These are phyloP conservation scores for Citropsis articulata DNA, from an alignment of 345 rosid species.

Conservation along the genomic window DNA sequence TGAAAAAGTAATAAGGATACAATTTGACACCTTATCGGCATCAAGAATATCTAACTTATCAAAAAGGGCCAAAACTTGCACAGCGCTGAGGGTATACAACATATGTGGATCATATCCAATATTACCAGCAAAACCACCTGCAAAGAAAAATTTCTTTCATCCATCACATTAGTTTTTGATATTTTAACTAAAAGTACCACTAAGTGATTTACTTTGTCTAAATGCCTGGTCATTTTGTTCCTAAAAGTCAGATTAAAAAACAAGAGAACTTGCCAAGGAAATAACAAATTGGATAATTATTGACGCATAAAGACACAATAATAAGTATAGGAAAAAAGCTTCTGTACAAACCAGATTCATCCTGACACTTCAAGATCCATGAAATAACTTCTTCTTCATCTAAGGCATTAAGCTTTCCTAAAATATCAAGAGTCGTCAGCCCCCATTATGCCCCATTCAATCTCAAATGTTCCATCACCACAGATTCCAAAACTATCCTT, in stretches of 20 bases:
- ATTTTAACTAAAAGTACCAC: background rate
- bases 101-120: conserved; percentile 86
- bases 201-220: background rate
- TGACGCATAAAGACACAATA: background rate
- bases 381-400: conserved; percentile 49
- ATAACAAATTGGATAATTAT: background rate
- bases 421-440: conserved; percentile 64
- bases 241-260: background rate
- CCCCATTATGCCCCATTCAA: conserved; percentile 95
- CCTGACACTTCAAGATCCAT: conserved; percentile 81
- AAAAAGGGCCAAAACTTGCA: conserved; percentile 72
- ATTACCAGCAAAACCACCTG: conserved; percentile 97
- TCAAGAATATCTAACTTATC: conserved; percentile 72
- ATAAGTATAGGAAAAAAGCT: background rate
- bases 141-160: conserved; percentile 9
- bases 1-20: conserved; percentile 57
- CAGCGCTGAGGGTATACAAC: conserved; percentile 70
- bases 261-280: background rate
- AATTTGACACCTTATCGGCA: conserved; percentile 55
- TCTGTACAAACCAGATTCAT: conserved; percentile 59
- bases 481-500: conserved; percentile 82
- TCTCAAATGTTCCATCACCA: conserved; percentile 86
- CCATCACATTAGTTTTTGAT: background rate
- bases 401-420: conserved; percentile 64
- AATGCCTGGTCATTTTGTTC: background rate